These are phyloP conservation scores for Chlorella sp. DNA, from an alignment of 139 green algal species.

Conservation along the genomic window DNA sequence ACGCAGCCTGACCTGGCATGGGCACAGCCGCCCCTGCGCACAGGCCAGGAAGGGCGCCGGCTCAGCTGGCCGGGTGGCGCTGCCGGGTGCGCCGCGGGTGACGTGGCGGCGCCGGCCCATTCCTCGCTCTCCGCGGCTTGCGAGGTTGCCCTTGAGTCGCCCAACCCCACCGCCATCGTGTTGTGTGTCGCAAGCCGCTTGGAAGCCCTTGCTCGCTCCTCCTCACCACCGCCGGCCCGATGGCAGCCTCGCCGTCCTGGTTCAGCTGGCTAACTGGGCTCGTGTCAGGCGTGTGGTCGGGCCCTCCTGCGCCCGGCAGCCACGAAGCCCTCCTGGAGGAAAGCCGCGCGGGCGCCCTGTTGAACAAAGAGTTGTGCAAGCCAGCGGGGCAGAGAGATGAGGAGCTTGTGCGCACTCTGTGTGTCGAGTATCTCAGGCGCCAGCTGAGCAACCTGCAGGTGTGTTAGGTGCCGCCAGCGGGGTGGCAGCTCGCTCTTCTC, in stretches of 20 bases:
- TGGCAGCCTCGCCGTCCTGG: background rate
- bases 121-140: too few relatives aligned
- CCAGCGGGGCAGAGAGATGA: background rate
- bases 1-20: too few relatives aligned
- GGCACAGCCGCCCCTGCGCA: too few relatives aligned
- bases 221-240: background rate
- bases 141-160: too few relatives aligned
- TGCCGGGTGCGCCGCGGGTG: too few relatives aligned
- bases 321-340: background rate
- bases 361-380: background rate
- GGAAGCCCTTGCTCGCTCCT: too few relatives aligned
- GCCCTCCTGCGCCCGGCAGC: background rate
- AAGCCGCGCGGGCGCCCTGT: background rate
- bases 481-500: too few relatives aligned
- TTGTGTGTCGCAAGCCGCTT: too few relatives aligned
- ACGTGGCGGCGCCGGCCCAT: too few relatives aligned
- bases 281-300: background rate
- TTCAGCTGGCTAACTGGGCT: background rate
- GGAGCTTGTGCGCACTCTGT: background rate
- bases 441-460: background rate
- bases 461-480: background rate
- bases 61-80: too few relatives aligned
- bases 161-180: too few relatives aligned
- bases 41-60: too few relatives aligned
- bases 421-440: background rate